phyloP scores from a whole-genome alignment of 306 rosid genomes.

The Spatholobus suberectus region DNA sequence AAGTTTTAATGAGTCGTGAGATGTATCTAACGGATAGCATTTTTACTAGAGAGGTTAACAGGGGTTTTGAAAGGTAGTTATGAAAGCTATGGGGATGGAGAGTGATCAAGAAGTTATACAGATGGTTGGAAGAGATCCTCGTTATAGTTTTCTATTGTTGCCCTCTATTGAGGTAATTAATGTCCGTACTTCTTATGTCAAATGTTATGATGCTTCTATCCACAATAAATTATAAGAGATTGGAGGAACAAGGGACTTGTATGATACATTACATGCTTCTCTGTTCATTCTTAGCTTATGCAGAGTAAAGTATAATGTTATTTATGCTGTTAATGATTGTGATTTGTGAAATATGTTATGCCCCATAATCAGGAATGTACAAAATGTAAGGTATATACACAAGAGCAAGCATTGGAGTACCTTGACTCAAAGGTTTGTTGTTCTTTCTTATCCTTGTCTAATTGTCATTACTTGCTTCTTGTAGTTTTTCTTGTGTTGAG shows the following conservation, averaged over 20 bases:
- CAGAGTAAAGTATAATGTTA: neutral
- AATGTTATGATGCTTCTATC: slow-evolving; percentile 1
- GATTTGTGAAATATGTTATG: slow-evolving; percentile 35
- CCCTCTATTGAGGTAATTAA: slow-evolving; percentile 83
- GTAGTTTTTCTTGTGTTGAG: slow-evolving; percentile 11
- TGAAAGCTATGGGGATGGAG: slow-evolving; percentile 97
- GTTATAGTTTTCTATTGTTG: slow-evolving; percentile 71
- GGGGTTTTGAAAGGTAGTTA: too few relatives aligned
- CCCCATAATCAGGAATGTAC: slow-evolving; percentile 73
- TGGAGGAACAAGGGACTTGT: slow-evolving; percentile 6
- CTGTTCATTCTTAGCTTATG: slow-evolving; percentile 10
- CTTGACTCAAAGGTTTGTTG: slow-evolving; percentile 73
- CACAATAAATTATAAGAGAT: neutral
- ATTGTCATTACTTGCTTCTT: slow-evolving; percentile 9
- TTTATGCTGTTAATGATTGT: slow-evolving; percentile 13
- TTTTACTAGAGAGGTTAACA: too few relatives aligned
- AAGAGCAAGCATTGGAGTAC: slow-evolving; percentile 74
- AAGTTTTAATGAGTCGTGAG: too few relatives aligned
- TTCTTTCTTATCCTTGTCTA: slow-evolving; percentile 34
- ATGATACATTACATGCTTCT: neutral
- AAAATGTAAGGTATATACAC: slow-evolving; percentile 61
- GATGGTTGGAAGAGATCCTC: slow-evolving; percentile 95
- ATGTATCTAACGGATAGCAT: too few relatives aligned
- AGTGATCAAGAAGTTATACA: slow-evolving; percentile 87
- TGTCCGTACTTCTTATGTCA: neutral